Conservation (phyloP, 495 filamentous ascomycete species). For the Collariella sp. region DNA sequence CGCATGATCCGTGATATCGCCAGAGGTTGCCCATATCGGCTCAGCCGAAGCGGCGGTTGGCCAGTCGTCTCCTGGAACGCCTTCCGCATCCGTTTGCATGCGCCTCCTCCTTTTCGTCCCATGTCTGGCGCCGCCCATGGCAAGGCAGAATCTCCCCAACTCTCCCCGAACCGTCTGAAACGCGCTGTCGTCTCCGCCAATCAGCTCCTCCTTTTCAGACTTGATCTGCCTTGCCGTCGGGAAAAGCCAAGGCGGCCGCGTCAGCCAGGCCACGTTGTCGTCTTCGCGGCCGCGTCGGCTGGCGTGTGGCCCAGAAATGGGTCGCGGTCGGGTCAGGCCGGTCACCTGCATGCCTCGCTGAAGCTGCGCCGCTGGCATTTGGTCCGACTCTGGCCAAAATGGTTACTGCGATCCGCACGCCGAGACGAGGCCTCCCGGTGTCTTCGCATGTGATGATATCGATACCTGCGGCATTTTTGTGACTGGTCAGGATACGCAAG, state of each 20-base stretch:
- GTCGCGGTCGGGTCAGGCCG: constrained; percentile 5
- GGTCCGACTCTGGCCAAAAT: constrained; percentile 6
- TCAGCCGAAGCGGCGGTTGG: constrained; percentile 1
- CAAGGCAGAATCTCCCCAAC: constrained; percentile 8
- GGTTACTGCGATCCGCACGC: constrained; percentile 4
- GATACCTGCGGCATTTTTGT: constrained; percentile 12
- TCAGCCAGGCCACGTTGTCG: constrained; percentile 10
- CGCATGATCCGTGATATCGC: constrained; percentile 6
- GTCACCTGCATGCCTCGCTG: not conserved
- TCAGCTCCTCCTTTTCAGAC: constrained; percentile 1
- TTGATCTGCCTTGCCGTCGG: constrained; percentile 9
- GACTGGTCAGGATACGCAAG: constrained; percentile 7
- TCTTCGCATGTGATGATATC: constrained; percentile 4
- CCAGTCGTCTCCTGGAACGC: constrained; percentile 3
- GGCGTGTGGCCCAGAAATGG: constrained; percentile 6
- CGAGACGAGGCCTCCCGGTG: constrained; percentile 4
- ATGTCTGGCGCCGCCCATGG: constrained; percentile 6
- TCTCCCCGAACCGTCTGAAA: not conserved
- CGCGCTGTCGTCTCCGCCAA: not conserved
- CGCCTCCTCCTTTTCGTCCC: constrained; percentile 6
- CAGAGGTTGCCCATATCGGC: constrained; percentile 11
- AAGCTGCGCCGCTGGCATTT: constrained; percentile 7
- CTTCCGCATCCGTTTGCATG: no score
- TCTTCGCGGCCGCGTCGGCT: not conserved
- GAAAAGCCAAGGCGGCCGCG: constrained; percentile 8